Conservation (phyloP, 331 rosid genomes). For the Quercus lobata region DNA sequence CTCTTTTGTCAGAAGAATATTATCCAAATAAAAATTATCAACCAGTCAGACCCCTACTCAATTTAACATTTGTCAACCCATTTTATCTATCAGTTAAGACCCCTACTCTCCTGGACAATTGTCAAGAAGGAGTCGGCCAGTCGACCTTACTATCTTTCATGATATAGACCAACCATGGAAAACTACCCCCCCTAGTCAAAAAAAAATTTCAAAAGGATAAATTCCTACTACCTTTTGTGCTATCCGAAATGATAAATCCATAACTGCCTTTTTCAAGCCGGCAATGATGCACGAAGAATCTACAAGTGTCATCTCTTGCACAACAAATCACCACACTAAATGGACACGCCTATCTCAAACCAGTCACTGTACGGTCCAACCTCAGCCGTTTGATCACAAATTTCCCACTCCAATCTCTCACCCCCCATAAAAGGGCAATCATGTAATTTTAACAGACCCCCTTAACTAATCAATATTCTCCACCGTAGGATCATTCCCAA, state of each 20-base stretch:
- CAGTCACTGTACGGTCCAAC: background rate
- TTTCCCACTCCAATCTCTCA: background rate
- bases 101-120: too few relatives aligned
- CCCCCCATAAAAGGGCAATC: background rate
- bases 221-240: background rate
- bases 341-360: background rate
- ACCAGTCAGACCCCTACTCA: too few relatives aligned
- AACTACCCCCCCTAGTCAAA: fast-evolving
- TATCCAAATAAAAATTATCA: too few relatives aligned
- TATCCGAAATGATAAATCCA: background rate
- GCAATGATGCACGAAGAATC: slow-evolving; percentile 17
- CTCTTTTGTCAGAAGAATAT: too few relatives aligned
- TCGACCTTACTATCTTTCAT: too few relatives aligned
- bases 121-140: too few relatives aligned
- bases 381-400: slow-evolving; percentile 3
- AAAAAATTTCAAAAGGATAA: too few relatives aligned
- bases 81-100: too few relatives aligned
- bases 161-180: too few relatives aligned
- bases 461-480: background rate
- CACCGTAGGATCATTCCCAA: background rate
- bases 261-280: slow-evolving; percentile 28
- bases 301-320: slow-evolving; percentile 36
- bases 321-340: background rate
- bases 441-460: background rate
- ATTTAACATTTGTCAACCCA: too few relatives aligned